Base-by-base conservation (phyloP, 2,329 filamentous ascomycete species). In the Fusarium kyushuense region DNA sequence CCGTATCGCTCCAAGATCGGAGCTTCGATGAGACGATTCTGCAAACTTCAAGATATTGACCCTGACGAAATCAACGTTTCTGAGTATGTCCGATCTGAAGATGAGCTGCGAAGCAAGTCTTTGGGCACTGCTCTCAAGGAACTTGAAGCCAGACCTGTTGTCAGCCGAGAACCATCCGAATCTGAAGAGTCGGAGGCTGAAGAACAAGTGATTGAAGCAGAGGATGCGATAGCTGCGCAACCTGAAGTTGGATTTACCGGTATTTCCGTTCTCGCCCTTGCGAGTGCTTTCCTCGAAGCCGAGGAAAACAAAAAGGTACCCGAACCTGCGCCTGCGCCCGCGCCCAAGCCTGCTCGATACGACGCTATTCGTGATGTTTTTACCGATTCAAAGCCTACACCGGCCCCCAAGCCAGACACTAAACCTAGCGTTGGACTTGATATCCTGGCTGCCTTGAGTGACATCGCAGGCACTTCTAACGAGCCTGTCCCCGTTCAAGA, bases 281-380 rank as follows among this genome's bases (percentile, higher is more conserved):
- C 77, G 25, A 69, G 74, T 21, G 76, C 76, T 23, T 77, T 73
- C 59, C 65, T 77, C 12, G 73, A 73, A 47, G 75, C 76, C 13
- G 69, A 76, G 52, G 72, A 76, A 35, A 57, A 66, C 10, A 72
- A 66, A 16, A 75, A 74, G 49, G 65, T 65, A 6, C 66, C 73
- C 8, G 69, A 71, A 17, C 65, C 74, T 29, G 67, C 38, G 17
- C 65, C 74, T 29, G 67, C 21, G 14, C 48, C 48, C 16, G 27
- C 71, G 4, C 70, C 77, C 3, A 79, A 79, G 59, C 72, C 71
- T 29, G 75, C 76, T 52, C 75, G 76, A 48, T 79, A 79, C 51
- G 77, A 79, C 63, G 77, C 77, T n/a, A 79, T 79, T 52, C 76
- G 77, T n/a, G 81, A 82, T 58, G 77, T 82, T 30, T 82, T 82